Evolutionary conservation across 108 stramenopile genomes (phyloP), one percentile per base, ranked within the genome.

Genomic region (Pelagomonas calceolata): DNA sequence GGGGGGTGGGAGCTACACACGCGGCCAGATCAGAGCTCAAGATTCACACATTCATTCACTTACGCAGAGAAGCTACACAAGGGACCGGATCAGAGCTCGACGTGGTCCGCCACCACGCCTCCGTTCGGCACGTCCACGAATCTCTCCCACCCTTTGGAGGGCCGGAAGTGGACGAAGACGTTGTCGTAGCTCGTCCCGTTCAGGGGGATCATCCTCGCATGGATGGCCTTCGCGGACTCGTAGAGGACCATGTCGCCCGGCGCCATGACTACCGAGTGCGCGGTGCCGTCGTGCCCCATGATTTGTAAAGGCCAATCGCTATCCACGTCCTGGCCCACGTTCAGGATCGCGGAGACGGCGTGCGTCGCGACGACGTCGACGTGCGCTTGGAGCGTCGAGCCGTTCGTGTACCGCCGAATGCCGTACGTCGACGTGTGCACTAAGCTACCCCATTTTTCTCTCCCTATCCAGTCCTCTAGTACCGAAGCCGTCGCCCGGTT

Each of bases 121-220:
- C 39, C 39, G 39, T 43, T 43, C 9, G 39, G 39, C 39, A 43
- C 39, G 39, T 12, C 39, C 39, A 12, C 12, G 39, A 43, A 43
- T 12, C 39, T 5, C 9, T 43, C 39, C 39, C 39, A 43, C 9
- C 39, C 39, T 5, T 10, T 5, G 9, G 9, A 12, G 21, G 93
- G 93, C 0, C 90, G 86, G 76, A 92, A 95, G 70, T 95, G 95
- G n/a, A 91, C 90, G 78, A 95, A 95, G 5, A 95, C 36, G 75
- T 93, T 96, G 64, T 85, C 80, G 74, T 90, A 96, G 21, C 4
- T 35, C n/a, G 39, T 74, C 30, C 89, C 90, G 7, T 79, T 81
- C n/a, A 93, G 80, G 0, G 91, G 88, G 30, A 81, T 73, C 65
- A 88, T 89, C 17, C 94, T 77, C 15, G 87, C 91, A 65, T 94